Evolutionary conservation across 2,329 filamentous ascomycete species (phyloP), one percentile per base, ranked within the genome.

Genomic region (Mycogone perniciosa): DNA sequence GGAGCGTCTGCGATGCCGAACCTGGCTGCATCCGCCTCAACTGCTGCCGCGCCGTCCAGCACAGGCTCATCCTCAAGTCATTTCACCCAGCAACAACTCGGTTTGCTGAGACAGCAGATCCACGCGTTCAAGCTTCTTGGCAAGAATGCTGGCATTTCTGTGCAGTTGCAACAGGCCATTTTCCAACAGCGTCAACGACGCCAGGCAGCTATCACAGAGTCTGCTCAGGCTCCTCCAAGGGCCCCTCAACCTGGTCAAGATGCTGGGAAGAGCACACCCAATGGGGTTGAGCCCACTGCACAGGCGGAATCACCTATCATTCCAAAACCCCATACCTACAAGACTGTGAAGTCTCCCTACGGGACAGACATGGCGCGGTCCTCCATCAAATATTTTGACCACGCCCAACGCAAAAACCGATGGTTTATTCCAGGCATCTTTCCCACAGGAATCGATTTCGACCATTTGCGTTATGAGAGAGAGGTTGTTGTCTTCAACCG

Each of bases 401-500:
- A 97, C 67, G 78, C 80, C 2, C 78, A 82, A 52, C 85, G 91
- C 53, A 82, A 84, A 57, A 86, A 88, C 57, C 84, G 92, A 39
- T 80, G 84, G 50, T 84, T 91, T 57, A 85, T 97, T 37, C 89
- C 93, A 1, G 89, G 89, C 55, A 82, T 96, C 50, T 89, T 96
- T 71, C 91, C 93, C 5, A 81, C 87, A 6, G 92, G 93, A 7
- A 80, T 97, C 46, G 90, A 99, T 64, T 80, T 92, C 42, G 89
- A 95, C 57, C 86, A 90, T 55, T 67, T 95, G 52, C 83, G 89
- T 46, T 88, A 92, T 57, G 90, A 96, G 64, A 83, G 90, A 41
- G 93, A 97, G 65, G 83, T 86, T 52, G 84, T 93, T 44, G 76
- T 96, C 26, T 95, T 93, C 71, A 97, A 95, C 68, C 84, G 90